Base-by-base conservation (phyloP, 2,329 filamentous ascomycete species). In the Aspergillus piperis region DNA sequence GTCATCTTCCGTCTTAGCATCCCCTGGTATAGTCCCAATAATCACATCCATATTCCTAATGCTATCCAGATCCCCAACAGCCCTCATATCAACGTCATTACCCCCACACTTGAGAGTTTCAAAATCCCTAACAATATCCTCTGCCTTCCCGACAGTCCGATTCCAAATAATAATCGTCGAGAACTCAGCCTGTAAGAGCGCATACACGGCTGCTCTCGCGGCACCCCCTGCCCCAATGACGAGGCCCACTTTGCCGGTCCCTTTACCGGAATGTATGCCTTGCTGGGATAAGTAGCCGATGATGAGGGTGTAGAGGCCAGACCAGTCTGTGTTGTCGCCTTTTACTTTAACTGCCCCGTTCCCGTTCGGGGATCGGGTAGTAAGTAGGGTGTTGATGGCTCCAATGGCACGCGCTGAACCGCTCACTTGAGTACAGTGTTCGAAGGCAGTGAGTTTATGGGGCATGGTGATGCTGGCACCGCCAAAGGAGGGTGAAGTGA, bases 381-480 rank as follows among this genome's bases (percentile, higher is more conserved):
- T 17, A 17, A 51, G 8, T 2, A 51, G 27, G 8, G 49, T 51
- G n/a, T 51, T 51, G 13, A 51, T 51, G 7, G 49, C 49, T 10
- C 49, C 49, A 27, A 51, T 51, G n/a, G 17, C 23, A 4, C 8
- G 13, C 15, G 49, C 49, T 8, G 49, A 27, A 17, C 15, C 10
- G 49, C 49, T 51, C 23, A 32, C 27, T 11, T n/a, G 4, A 13
- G 30, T 21, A 11, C 50, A 52, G 25, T 38, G 50, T 8, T 17
- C 30, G 11, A 52, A 52, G 8, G 50, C 50, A 4, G 30, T n/a
- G 8, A 67, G 61, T 41, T 67, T 68, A 30, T 67, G 65, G 2
- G 64, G 65, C 51, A 57, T 64, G 6, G 66, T 96, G 42, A 96
- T 91, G 8, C 90, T 95, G 1, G 90, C 91, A 56, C 92, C 92